Conservation (phyloP, 2,329 filamentous ascomycete genomes). For the Mycogone perniciosa region DNA sequence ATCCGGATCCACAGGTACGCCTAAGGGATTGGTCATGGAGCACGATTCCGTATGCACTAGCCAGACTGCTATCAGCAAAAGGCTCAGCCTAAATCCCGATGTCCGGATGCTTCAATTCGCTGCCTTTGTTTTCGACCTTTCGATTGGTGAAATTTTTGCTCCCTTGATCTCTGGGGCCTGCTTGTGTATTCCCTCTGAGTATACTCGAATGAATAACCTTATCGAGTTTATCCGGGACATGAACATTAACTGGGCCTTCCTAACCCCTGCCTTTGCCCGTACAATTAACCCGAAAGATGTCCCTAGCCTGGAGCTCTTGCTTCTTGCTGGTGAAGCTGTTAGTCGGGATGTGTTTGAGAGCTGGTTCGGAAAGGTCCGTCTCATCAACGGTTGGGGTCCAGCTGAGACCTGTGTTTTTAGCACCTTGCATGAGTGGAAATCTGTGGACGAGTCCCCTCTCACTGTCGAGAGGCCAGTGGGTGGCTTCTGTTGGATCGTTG, state of each 20-base stretch:
- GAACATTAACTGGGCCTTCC: neutral
- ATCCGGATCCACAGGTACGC: conserved; percentile 6
- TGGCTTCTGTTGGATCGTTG: conserved; percentile 13
- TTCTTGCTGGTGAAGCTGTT: conserved; percentile 4
- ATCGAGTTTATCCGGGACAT: neutral
- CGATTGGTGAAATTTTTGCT: conserved; percentile 3
- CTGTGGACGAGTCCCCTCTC: neutral
- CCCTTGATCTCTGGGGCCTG: conserved; percentile 5
- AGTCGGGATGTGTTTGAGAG: neutral
- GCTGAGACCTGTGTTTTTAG: conserved; percentile 9
- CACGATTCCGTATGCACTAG: conserved; percentile 3
- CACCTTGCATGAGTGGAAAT: conserved; percentile 2
- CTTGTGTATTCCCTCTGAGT: neutral
- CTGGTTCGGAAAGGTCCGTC: conserved; percentile 5
- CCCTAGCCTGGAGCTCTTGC: neutral
- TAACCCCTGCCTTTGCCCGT: conserved; percentile 4
- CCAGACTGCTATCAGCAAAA: neutral
- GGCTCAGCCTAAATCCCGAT: conserved; percentile 1
- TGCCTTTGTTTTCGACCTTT: conserved; percentile 11
- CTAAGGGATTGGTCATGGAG: conserved; percentile 8
- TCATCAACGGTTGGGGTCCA: conserved; percentile 4
- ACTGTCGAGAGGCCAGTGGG: conserved; percentile 7
- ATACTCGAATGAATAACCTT: neutral
- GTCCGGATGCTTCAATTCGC: conserved; percentile 8
- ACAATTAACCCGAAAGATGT: conserved; percentile 1